A percentile compares a stretch with the other conserved stretches of the same genome.
Evolutionary conservation across 164 flowering plant genomes (phyloP).

Genomic region (Protea cynaroides): DNA sequence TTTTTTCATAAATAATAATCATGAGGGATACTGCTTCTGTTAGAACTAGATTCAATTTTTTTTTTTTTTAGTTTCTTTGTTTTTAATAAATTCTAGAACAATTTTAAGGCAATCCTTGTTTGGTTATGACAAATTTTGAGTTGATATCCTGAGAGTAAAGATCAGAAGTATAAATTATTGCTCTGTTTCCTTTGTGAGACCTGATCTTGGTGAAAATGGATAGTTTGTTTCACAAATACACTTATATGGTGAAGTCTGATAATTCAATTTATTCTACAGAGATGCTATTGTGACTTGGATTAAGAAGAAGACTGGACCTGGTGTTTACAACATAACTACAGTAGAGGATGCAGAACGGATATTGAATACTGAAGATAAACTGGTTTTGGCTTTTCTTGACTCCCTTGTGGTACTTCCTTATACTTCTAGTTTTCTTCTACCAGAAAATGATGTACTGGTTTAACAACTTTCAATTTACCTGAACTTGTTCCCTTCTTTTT

Average conservation of each 20-base stretch:
- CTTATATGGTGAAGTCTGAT: constrained; percentile 1
- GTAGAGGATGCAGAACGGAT: constrained; percentile 66
- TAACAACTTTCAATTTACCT: neutral
- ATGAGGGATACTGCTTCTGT: too few relatives aligned
- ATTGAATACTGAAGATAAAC: constrained; percentile 53
- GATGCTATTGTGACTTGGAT: constrained; percentile 90
- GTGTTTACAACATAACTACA: constrained; percentile 56
- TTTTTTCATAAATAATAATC: too few relatives aligned
- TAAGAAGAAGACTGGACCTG: constrained; percentile 91
- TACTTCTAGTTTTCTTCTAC: neutral
- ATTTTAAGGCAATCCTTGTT: neutral
- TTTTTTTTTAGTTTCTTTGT: too few relatives aligned
- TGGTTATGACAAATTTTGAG: neutral
- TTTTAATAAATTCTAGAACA: too few relatives aligned
- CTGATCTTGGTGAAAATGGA: neutral
- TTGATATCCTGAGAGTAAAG: neutral
- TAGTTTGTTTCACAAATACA: neutral
- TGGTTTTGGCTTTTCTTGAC: constrained; percentile 74
- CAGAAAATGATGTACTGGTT: neutral
- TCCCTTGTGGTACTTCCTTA: constrained; percentile 69
- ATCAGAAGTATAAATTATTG: neutral
- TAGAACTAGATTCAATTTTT: too few relatives aligned
- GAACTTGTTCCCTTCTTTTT: too few relatives aligned
- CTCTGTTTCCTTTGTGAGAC: neutral
- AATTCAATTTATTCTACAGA: constrained; percentile 26